A percentile compares a stretch with the other conserved stretches of the same genome.
Evolutionary conservation across 345 rosid species (phyloP).

Genomic region (Laguncularia racemosa): DNA sequence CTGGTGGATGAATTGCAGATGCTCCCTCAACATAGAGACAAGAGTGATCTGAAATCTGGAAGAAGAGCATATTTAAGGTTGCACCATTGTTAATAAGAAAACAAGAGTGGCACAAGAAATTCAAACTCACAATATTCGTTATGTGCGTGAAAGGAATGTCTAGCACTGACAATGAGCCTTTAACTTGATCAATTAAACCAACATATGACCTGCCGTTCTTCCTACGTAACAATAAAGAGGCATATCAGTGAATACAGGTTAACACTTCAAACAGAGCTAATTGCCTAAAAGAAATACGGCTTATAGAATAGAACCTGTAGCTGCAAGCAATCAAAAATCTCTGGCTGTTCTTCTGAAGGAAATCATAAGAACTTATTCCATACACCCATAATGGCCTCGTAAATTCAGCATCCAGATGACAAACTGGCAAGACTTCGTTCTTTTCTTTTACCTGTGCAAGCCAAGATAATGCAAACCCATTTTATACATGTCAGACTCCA

Average conservation of each 20-base stretch:
- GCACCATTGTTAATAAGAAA: too few species aligned
- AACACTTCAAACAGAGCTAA: too few species aligned
- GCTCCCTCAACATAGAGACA: conserved; percentile 84
- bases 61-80: conserved; percentile 3
- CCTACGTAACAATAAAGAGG: conserved; percentile 38
- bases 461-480: too few species aligned
- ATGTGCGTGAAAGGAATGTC: conserved; percentile 90
- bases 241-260: too few species aligned
- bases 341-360: conserved; percentile 46
- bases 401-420: conserved; percentile 76
- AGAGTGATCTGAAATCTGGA: conserved; percentile 52
- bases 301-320: conserved; percentile 46
- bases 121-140: conserved; percentile 42
- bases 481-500: too few species aligned
- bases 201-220: conserved; percentile 83
- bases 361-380: conserved; percentile 71
- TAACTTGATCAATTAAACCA: conserved; percentile 57
- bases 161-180: conserved; percentile 59
- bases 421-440: conserved; percentile 51
- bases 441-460: conserved; percentile 43
- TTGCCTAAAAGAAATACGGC: too few species aligned
- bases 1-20: conserved; percentile 73
- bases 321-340: conserved; percentile 65
- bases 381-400: conserved; percentile 80
- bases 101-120: too few species aligned